These are phyloP conservation scores for Sesbania bispinosa DNA, from an alignment of 306 rosid species.

Conservation along the genomic window DNA sequence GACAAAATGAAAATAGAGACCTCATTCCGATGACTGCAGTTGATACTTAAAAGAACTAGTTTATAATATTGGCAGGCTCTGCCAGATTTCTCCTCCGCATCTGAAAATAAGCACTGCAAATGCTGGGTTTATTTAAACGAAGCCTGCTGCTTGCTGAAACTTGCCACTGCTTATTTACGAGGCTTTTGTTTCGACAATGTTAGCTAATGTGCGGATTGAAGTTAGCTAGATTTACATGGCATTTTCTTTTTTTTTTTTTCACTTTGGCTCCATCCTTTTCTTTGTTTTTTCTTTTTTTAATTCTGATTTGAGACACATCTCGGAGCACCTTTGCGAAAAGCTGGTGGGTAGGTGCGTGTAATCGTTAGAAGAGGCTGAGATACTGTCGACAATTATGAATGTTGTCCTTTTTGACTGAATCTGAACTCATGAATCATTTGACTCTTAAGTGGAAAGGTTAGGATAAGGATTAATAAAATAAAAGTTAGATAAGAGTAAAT, in stretches of 20 bases:
- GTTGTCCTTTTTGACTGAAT: slow-evolving; percentile 33
- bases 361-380: slow-evolving; percentile 32
- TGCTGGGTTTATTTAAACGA: background rate
- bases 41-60: slow-evolving; percentile 15
- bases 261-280: slow-evolving; percentile 6
- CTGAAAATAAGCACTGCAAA: slow-evolving; percentile 21
- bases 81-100: slow-evolving; percentile 24
- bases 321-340: slow-evolving; percentile 31
- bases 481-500: too few relatives aligned
- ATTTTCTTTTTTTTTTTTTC: background rate
- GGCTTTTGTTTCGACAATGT: background rate
- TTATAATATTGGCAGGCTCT: slow-evolving; percentile 6
- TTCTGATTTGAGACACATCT: slow-evolving; percentile 26
- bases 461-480: too few relatives aligned
- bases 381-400: slow-evolving; percentile 23
- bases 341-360: slow-evolving; percentile 34
- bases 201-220: slow-evolving; percentile 23
- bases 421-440: slow-evolving; percentile 16
- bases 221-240: slow-evolving; percentile 22
- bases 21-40: slow-evolving; percentile 47
- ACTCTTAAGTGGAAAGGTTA: slow-evolving; percentile 16
- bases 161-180: slow-evolving; percentile 20
- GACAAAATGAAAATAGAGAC: slow-evolving; percentile 86
- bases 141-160: slow-evolving; percentile 26
- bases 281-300: background rate